These are phyloP conservation scores for Deinandra increscens DNA, from an alignment of 129 eudicot species.

Conservation along the genomic window DNA sequence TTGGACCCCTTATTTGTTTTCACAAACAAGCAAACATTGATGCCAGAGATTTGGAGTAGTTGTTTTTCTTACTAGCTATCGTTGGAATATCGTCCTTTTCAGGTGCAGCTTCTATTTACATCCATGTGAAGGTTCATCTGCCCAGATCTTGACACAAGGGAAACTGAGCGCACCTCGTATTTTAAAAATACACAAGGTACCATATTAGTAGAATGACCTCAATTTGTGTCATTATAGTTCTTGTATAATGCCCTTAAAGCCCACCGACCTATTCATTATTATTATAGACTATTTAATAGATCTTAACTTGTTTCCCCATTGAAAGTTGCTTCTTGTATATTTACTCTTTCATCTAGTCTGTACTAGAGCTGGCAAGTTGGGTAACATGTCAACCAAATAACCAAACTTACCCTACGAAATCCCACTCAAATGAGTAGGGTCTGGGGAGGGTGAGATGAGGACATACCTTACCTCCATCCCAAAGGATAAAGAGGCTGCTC, in stretches of 20 bases:
- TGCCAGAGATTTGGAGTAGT: constrained; percentile 7
- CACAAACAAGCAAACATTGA: neutral
- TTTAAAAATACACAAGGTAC: constrained; percentile 87
- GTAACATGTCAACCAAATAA: too few relatives aligned
- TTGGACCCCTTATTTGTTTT: neutral
- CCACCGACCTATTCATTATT: neutral
- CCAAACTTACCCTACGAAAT: too few relatives aligned
- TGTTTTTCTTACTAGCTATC: neutral
- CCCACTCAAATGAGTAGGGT: too few relatives aligned
- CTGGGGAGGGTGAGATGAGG: too few relatives aligned
- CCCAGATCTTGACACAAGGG: constrained; percentile 90
- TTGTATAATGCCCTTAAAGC: neutral
- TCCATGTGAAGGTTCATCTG: constrained; percentile 89
- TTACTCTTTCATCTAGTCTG: neutral
- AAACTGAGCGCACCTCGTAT: constrained; percentile 97
- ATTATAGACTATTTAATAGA: neutral
- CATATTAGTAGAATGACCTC: constrained; percentile 6
- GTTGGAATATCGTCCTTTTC: constrained; percentile 17
- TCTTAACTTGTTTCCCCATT: neutral
- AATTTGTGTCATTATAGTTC: neutral
- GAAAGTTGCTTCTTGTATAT: neutral
- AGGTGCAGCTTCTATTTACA: constrained; percentile 95
- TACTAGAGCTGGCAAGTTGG: constrained; percentile 8
- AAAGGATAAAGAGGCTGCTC: too few relatives aligned
- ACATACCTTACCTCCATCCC: too few relatives aligned